Evolutionary conservation across 2,329 filamentous ascomycete species (phyloP).

Genomic region (Sclerotinia trifoliorum): DNA sequence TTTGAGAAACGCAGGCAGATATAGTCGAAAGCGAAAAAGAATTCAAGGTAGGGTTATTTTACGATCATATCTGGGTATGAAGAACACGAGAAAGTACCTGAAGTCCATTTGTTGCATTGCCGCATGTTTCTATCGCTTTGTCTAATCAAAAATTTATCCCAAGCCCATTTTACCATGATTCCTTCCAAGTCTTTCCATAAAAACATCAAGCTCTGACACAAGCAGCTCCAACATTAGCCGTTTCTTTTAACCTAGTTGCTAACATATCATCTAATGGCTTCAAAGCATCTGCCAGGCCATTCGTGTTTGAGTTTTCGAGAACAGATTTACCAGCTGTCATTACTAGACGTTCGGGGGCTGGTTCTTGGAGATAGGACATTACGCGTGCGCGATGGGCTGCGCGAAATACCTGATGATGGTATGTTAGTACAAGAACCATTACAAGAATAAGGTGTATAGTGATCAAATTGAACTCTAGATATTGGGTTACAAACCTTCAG

Average conservation of each 20-base stretch:
- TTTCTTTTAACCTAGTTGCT: conserved; percentile 2
- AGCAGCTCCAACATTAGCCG: neutral
- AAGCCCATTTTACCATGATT: neutral
- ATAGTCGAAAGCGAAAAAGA: no score
- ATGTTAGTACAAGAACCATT: neutral
- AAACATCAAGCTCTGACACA: neutral
- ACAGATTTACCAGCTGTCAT: conserved; percentile 21
- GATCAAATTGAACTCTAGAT: neutral
- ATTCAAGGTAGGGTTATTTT: no score
- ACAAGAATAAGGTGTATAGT: neutral
- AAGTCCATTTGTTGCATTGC: neutral
- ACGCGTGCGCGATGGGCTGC: conserved; percentile 17
- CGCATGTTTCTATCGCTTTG: no score
- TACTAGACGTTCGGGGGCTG: conserved; percentile 10
- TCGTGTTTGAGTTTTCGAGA: neutral
- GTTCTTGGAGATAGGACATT: conserved; percentile 20
- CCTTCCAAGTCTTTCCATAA: neutral
- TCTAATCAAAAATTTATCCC: neutral
- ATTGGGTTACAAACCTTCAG: neutral
- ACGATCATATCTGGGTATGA: neutral
- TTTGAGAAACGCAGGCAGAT: no score
- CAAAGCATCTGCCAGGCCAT: neutral
- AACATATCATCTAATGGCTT: conserved; percentile 20
- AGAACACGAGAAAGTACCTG: neutral
- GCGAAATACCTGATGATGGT: conserved; percentile 10